Percentiles rank a stretch among this genome's conserved stretches.
Evolutionary conservation across 2,329 filamentous ascomycete genomes (phyloP).

Genomic region (Rutstroemia sp.): DNA sequence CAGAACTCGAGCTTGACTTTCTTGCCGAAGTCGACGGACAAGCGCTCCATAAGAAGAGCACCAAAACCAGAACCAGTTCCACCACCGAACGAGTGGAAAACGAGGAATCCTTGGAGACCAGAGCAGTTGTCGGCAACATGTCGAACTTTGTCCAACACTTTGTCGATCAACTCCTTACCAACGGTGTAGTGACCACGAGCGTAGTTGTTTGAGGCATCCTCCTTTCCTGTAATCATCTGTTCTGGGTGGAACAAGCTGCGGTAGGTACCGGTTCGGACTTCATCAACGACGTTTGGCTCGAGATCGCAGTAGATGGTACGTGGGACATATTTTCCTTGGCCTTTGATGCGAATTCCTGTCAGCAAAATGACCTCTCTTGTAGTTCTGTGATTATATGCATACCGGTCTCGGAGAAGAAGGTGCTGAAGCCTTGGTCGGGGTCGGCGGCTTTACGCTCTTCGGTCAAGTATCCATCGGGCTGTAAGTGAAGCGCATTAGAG

Average conservation of each 20-base stretch:
- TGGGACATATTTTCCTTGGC: slow-evolving; percentile 58
- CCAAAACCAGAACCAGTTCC: slow-evolving; percentile 62
- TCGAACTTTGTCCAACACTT: slow-evolving; percentile 56
- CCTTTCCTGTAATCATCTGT: slow-evolving; percentile 58
- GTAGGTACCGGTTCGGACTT: slow-evolving; percentile 57
- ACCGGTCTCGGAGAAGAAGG: slow-evolving; percentile 99
- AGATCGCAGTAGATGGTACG: slow-evolving; percentile 61
- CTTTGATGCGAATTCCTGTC: slow-evolving; percentile 35
- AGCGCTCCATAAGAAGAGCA: slow-evolving; percentile 55
- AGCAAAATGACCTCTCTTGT: slow-evolving; percentile 20
- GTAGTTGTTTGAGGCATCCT: slow-evolving; percentile 65
- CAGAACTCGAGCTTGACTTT: slow-evolving; percentile 63
- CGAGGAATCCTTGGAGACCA: slow-evolving; percentile 58
- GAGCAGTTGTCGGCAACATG: slow-evolving; percentile 60
- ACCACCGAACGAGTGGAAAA: slow-evolving; percentile 63
- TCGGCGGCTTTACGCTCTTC: slow-evolving; percentile 93
- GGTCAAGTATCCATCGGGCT: slow-evolving; percentile 98
- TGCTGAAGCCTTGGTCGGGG: slow-evolving; percentile 97
- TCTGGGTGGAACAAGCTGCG: slow-evolving; percentile 60
- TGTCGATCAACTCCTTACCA: slow-evolving; percentile 59
- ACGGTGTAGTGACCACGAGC: slow-evolving; percentile 63
- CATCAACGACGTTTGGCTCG: slow-evolving; percentile 60
- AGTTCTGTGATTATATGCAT: slow-evolving; percentile 32
- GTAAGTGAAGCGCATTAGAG: slow-evolving; percentile 30
- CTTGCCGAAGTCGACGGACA: slow-evolving; percentile 58